Evolutionary conservation across 179 eudicot species (phyloP).

Genomic region (Carnegiea gigantea): DNA sequence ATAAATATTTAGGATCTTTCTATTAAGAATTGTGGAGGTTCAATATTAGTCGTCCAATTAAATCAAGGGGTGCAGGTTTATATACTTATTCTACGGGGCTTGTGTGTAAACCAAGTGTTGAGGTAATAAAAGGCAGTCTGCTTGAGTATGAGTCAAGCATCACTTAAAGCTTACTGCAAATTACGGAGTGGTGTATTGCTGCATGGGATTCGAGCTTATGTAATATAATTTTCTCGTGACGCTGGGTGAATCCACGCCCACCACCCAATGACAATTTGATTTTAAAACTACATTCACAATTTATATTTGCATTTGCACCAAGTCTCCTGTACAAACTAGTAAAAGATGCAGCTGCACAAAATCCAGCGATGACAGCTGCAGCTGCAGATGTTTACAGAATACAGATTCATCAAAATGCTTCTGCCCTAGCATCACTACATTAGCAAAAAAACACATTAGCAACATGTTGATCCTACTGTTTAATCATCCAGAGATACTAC

Average conservation of each 20-base stretch:
- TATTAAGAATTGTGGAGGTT: no score
- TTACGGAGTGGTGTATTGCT: no score
- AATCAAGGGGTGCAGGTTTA: no score
- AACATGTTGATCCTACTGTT: neutral
- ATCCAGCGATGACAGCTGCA: neutral
- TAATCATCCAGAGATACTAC: constrained; percentile 17
- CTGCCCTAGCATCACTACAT: neutral
- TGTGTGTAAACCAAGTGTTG: no score
- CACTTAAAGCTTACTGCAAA: no score
- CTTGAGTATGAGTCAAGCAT: no score
- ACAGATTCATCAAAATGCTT: constrained; percentile 6
- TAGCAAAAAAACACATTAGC: constrained; percentile 19
- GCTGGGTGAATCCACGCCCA: neutral
- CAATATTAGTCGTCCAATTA: no score
- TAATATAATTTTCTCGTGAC: no score
- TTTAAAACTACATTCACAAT: neutral
- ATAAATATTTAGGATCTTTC: no score
- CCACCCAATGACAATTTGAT: neutral
- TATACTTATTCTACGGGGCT: no score
- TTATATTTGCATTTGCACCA: neutral
- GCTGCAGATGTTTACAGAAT: constrained; percentile 9
- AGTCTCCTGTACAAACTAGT: constrained; percentile 14
- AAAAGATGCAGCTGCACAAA: constrained; percentile 13
- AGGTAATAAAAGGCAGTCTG: no score
- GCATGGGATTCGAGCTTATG: no score